Percentiles rank a stretch among this genome's conserved stretches.
phyloP scores from a whole-genome alignment of 192 early-diverging fungal species.

The Backusella tarrabulga region DNA sequence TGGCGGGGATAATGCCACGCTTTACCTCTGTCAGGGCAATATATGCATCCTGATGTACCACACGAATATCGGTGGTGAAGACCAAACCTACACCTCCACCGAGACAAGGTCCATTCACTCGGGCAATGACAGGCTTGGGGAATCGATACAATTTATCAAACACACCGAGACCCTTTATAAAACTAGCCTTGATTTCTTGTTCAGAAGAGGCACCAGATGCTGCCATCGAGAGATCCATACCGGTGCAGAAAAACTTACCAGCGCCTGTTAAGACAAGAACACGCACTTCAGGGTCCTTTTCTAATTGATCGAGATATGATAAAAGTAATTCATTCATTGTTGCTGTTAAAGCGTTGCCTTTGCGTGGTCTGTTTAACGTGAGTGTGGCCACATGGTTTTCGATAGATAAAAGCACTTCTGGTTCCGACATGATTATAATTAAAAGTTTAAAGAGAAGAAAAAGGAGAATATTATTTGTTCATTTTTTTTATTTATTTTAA shows the following conservation, averaged over 20 bases:
- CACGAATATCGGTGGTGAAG: constrained; percentile 56
- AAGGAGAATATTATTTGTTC: neutral
- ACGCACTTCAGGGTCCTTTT: constrained; percentile 44
- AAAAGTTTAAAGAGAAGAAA: neutral
- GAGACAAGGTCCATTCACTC: constrained; percentile 62
- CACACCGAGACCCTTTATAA: constrained; percentile 34
- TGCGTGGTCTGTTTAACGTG: constrained; percentile 50
- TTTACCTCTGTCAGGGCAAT: constrained; percentile 61
- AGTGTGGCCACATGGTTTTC: constrained; percentile 44
- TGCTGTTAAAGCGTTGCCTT: constrained; percentile 52
- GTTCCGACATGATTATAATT: constrained; percentile 9
- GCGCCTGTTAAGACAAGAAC: constrained; percentile 57
- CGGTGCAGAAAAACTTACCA: constrained; percentile 66
- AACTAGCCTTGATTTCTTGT: constrained; percentile 18
- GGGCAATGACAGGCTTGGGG: constrained; percentile 52
- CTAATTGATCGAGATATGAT: constrained; percentile 38
- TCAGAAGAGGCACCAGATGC: neutral
- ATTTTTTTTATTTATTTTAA: neutral
- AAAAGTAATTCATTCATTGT: constrained; percentile 46
- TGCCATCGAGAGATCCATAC: constrained; percentile 54
- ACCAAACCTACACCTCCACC: constrained; percentile 61
- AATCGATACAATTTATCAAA: constrained; percentile 44
- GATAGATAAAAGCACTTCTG: constrained; percentile 9
- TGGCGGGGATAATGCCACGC: constrained; percentile 61
- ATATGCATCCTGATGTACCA: constrained; percentile 41